phyloP scores from a whole-genome alignment of 2,329 filamentous ascomycete species.

The Chaetothyriales sp. region DNA sequence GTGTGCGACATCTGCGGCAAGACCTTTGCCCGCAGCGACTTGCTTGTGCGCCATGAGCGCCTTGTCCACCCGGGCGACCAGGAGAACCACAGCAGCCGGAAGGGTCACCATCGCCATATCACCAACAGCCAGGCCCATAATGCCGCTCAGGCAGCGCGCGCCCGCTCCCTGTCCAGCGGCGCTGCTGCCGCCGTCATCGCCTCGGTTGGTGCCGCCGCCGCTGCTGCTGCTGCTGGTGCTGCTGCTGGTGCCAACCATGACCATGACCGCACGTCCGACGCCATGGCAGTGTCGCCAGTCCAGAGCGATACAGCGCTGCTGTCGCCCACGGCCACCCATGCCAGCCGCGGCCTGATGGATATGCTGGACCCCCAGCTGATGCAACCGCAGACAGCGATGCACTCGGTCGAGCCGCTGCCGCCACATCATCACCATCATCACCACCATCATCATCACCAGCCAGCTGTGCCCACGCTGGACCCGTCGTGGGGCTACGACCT shows the following conservation, averaged over 20 bases:
- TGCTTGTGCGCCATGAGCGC: constrained; percentile 35
- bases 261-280: constrained; percentile 4
- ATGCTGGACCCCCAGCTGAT: constrained; percentile 30
- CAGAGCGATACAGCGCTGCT: constrained; percentile 20
- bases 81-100: constrained; percentile 15
- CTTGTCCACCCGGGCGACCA: constrained; percentile 33
- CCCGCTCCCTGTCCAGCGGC: background rate
- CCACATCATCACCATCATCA: background rate
- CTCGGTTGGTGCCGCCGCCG: constrained; percentile 3
- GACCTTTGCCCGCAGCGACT: constrained; percentile 34
- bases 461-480: constrained; percentile 31
- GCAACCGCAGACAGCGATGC: constrained; percentile 22
- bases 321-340: constrained; percentile 23
- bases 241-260: constrained; percentile 3
- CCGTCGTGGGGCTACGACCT: constrained; percentile 37
- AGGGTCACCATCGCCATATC: constrained; percentile 15
- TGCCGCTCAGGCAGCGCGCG: background rate
- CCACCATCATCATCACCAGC: constrained; percentile 16
- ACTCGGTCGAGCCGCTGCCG: constrained; percentile 22
- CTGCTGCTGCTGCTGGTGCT: constrained; percentile 4
- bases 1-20: constrained; percentile 35
- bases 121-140: constrained; percentile 7
- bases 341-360: constrained; percentile 30
- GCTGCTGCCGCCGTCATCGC: background rate
- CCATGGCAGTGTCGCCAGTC: constrained; percentile 15